These are phyloP conservation scores for Diaporthe vexans DNA, from an alignment of 2,329 filamentous ascomycete species.

Conservation along the genomic window DNA sequence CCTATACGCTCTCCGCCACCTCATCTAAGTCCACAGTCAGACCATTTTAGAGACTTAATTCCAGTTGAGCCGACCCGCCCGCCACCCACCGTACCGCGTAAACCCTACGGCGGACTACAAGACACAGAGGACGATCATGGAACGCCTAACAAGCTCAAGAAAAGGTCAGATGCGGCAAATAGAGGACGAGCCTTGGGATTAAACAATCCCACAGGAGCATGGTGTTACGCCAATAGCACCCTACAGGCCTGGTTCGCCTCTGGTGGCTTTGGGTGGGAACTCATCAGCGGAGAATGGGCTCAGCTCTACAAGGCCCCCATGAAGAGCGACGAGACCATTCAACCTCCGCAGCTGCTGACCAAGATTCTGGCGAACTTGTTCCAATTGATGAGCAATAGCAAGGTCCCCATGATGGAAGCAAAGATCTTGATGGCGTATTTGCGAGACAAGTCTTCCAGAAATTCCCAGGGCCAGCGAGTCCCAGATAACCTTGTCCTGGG, in stretches of 20 bases:
- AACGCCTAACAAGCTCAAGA: slow-evolving; percentile 59
- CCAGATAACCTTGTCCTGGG: slow-evolving; percentile 68
- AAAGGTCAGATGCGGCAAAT: slow-evolving; percentile 53
- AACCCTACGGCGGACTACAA: slow-evolving; percentile 84
- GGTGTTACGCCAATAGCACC: slow-evolving; percentile 94
- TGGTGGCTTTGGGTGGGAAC: slow-evolving; percentile 73
- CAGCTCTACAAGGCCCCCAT: slow-evolving; percentile 75
- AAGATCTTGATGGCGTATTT: slow-evolving; percentile 74
- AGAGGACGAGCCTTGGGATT: slow-evolving; percentile 76
- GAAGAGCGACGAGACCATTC: slow-evolving; percentile 69
- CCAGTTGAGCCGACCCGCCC: slow-evolving; percentile 74
- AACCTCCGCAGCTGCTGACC: slow-evolving; percentile 71
- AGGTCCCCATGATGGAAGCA: slow-evolving; percentile 65
- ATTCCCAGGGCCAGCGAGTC: slow-evolving; percentile 43
- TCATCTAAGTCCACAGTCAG: slow-evolving; percentile 38
- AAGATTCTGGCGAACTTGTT: slow-evolving; percentile 72
- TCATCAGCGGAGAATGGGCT: slow-evolving; percentile 72
- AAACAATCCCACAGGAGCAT: slow-evolving; percentile 79
- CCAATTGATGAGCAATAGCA: slow-evolving; percentile 67
- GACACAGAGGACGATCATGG: slow-evolving; percentile 55
- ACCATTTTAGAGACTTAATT: slow-evolving; percentile 62
- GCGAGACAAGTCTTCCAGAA: slow-evolving; percentile 66
- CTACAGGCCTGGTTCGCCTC: slow-evolving; percentile 88
- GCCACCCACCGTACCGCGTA: slow-evolving; percentile 75
- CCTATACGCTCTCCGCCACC: slow-evolving; percentile 17